Evolutionary conservation across 805 yeast genomes (phyloP).

Genomic region (Priceomyces castillae): DNA sequence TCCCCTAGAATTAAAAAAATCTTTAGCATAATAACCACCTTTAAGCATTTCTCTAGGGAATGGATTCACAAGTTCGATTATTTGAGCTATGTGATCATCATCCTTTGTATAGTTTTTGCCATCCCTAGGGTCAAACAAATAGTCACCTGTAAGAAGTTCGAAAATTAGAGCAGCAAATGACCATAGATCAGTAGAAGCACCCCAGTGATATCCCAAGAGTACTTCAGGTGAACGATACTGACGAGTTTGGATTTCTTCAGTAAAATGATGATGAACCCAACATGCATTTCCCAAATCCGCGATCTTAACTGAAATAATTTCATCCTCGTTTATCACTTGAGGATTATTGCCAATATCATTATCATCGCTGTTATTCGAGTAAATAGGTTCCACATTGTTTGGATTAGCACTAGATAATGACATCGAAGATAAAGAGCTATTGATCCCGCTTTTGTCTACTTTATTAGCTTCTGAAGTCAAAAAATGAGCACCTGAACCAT

Average conservation of each 20-base stretch:
- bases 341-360: constrained; percentile 12
- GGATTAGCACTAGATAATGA: constrained; percentile 31
- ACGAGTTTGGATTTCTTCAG: constrained; percentile 67
- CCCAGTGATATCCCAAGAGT: constrained; percentile 80
- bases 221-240: constrained; percentile 68
- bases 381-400: constrained; percentile 16
- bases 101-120: constrained; percentile 79
- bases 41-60: constrained; percentile 58
- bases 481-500: constrained; percentile 15
- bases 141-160: constrained; percentile 92
- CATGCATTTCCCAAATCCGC: constrained; percentile 75
- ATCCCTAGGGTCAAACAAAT: constrained; percentile 84
- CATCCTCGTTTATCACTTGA: constrained; percentile 37
- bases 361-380: constrained; percentile 15
- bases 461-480: constrained; percentile 10
- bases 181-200: constrained; percentile 94
- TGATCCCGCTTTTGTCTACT: constrained; percentile 23
- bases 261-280: constrained; percentile 59
- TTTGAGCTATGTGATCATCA: constrained; percentile 96
- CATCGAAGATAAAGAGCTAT: constrained; percentile 42
- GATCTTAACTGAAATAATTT: constrained; percentile 61
- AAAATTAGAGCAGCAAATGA: constrained; percentile 89
- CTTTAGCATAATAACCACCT: constrained; percentile 59
- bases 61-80: constrained; percentile 75
- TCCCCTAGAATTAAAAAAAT: constrained; percentile 65